Evolutionary conservation across 768 basidiomycete species (phyloP).

Genomic region (Termitomyces sp.): DNA sequence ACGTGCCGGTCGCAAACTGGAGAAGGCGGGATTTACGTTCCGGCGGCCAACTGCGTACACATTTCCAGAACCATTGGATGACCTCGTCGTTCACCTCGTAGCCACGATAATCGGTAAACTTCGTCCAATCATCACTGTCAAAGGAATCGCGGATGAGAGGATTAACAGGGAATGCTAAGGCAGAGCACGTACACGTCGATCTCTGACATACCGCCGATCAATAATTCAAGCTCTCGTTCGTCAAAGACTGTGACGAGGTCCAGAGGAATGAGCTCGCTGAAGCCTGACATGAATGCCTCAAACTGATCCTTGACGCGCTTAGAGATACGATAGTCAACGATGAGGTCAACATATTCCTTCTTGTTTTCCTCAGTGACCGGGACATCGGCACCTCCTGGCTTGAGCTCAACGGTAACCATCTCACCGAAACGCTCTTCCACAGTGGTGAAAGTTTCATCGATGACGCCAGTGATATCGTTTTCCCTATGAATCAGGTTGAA

Average conservation of each 20-base stretch:
- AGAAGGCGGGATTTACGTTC: conserved; percentile 95
- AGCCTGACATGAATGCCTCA: conserved; percentile 99
- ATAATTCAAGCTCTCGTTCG: conserved; percentile 92
- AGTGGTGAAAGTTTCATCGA: conserved; percentile 97
- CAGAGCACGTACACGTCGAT: conserved; percentile 85
- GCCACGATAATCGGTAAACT: conserved; percentile 98
- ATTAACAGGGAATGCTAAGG: neutral
- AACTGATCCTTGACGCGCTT: conserved; percentile 98
- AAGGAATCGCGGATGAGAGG: neutral
- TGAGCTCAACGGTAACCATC: conserved; percentile 95
- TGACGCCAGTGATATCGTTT: conserved; percentile 97
- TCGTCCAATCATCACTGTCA: conserved; percentile 91
- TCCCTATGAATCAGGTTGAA: conserved; percentile 50
- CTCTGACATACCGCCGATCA: conserved; percentile 99
- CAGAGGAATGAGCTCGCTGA: conserved; percentile 98
- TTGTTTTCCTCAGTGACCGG: conserved; percentile 97
- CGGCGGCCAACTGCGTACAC: conserved; percentile 94
- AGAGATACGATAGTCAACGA: conserved; percentile 97
- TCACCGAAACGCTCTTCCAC: conserved; percentile 98
- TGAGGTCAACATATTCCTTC: conserved; percentile 93
- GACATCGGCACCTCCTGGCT: conserved; percentile 80
- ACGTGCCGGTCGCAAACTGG: conserved; percentile 97
- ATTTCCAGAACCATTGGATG: conserved; percentile 99
- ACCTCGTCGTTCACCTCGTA: conserved; percentile 95
- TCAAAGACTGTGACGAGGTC: conserved; percentile 98